These are phyloP conservation scores for Gracilaria domingensis DNA, from an alignment of 23 red algal genomes.

Conservation along the genomic window DNA sequence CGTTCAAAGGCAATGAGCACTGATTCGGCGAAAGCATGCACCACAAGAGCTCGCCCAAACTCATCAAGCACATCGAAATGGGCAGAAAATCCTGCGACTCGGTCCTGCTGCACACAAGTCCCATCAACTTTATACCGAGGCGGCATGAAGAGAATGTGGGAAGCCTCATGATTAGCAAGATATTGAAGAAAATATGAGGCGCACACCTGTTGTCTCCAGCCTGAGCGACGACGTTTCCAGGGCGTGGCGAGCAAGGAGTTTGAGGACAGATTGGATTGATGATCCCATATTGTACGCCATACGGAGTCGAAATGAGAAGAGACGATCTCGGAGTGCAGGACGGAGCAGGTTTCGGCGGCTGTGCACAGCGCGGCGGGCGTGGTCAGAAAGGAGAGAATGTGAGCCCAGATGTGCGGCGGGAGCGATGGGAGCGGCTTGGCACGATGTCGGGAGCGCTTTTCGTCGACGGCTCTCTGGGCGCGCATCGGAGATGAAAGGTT, in stretches of 20 bases:
- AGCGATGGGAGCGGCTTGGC: slow-evolving; percentile 19
- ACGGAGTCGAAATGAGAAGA: slow-evolving; percentile 22
- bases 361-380: background rate
- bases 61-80: slow-evolving; percentile 27
- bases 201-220: slow-evolving; percentile 38
- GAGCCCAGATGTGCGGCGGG: slow-evolving; percentile 36
- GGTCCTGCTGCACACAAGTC: background rate
- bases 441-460: background rate
- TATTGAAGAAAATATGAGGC: slow-evolving; percentile 13
- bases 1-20: slow-evolving; percentile 40
- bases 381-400: slow-evolving; percentile 32
- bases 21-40: slow-evolving; percentile 10
- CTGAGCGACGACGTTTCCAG: background rate
- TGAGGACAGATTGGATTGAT: slow-evolving; percentile 15
- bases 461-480: too few species aligned
- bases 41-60: slow-evolving; percentile 22
- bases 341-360: background rate
- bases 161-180: background rate
- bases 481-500: background rate
- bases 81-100: background rate
- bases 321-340: background rate
- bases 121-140: slow-evolving; percentile 31
- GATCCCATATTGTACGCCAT: slow-evolving; percentile 42
- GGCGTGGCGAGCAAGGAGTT: background rate
- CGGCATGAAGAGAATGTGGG: background rate